Evolutionary conservation across 1,284 basidiomycete species (phyloP).

Genomic region (Microbotryum scabiosae): DNA sequence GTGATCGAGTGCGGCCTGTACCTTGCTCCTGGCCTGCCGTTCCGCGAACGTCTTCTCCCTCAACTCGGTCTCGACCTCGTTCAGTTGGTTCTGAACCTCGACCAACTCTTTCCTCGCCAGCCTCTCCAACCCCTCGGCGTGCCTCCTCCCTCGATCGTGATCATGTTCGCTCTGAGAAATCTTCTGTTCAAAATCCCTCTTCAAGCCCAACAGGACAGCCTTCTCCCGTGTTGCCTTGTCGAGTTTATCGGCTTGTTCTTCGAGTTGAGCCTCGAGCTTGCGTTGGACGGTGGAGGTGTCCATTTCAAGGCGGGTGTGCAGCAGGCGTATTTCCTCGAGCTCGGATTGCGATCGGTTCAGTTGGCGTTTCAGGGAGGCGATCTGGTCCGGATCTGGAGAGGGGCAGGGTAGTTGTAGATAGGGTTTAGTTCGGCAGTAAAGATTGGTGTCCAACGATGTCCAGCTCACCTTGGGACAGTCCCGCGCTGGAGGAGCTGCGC

Average conservation of each 20-base stretch:
- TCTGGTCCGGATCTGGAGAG: conserved; percentile 17
- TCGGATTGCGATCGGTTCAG: conserved; percentile 17
- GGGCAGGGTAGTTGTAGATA: background rate
- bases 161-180: conserved; percentile 11
- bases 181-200: conserved; percentile 20
- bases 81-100: conserved; percentile 22
- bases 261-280: conserved; percentile 13
- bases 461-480: conserved; percentile 12
- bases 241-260: conserved; percentile 9
- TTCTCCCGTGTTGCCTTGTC: conserved; percentile 30
- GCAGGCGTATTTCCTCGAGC: conserved; percentile 16
- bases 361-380: conserved; percentile 20
- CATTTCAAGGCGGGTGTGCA: conserved; percentile 11
- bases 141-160: conserved; percentile 5
- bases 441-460: too few relatives aligned
- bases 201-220: conserved; percentile 23
- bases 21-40: conserved; percentile 14
- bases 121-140: conserved; percentile 12
- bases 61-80: conserved; percentile 11
- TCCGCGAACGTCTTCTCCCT: conserved; percentile 24
- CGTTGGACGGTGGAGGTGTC: conserved; percentile 5
- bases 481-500: conserved; percentile 13
- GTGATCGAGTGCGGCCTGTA: conserved; percentile 14
- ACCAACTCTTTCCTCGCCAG: conserved; percentile 16
- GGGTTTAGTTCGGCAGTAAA: background rate